phyloP scores from a whole-genome alignment of 75 land plant genomes.

The Cupressus sempervirens region DNA sequence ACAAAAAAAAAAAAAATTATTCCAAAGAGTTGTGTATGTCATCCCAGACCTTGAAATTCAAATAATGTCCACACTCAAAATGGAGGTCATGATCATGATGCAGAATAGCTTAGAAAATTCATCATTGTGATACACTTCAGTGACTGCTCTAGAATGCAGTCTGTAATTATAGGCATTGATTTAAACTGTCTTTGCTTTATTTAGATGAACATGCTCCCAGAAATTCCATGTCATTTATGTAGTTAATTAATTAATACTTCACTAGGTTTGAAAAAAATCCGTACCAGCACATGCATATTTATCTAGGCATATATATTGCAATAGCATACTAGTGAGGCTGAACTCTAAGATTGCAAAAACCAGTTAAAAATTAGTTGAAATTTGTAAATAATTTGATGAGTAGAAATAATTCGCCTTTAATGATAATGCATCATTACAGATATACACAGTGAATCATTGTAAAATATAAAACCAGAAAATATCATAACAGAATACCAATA shows the following conservation, averaged over 20 bases:
- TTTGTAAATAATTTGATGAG: neutral
- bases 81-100: neutral
- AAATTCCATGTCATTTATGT: neutral
- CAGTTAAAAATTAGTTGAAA: neutral
- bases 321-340: neutral
- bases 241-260: neutral
- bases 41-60: neutral
- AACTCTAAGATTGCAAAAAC: neutral
- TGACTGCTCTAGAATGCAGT: neutral
- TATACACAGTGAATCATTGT: neutral
- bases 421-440: neutral
- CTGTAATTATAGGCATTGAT: neutral
- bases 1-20: too few species aligned
- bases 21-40: neutral
- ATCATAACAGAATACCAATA: neutral
- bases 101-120: neutral
- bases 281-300: neutral
- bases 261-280: neutral
- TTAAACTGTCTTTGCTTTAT: neutral
- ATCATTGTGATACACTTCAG: neutral
- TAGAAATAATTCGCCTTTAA: neutral
- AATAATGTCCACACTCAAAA: neutral
- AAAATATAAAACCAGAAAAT: neutral
- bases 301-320: too few species aligned
- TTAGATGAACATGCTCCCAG: neutral